Percentiles rank a stretch among this genome's conserved stretches.
Conservation (phyloP, 2,329 filamentous ascomycete species). For the Trichoderma sp. region DNA sequence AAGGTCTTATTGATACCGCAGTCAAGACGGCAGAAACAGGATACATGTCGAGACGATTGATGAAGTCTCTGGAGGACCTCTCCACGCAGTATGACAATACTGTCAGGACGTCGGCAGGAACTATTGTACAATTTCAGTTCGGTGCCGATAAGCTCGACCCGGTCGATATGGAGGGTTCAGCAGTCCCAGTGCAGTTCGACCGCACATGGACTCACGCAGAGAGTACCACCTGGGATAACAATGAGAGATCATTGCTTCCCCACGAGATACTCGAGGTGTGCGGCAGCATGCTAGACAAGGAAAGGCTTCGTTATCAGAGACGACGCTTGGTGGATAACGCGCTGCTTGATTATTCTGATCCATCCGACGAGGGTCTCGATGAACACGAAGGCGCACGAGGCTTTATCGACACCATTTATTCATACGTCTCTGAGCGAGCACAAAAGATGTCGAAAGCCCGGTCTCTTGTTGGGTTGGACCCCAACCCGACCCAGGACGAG, state of each 20-base stretch:
- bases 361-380: conserved; percentile 66
- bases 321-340: conserved; percentile 60
- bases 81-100: conserved; percentile 93
- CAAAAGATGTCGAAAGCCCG: conserved; percentile 56
- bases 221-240: conserved; percentile 73
- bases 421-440: conserved; percentile 64
- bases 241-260: conserved; percentile 69
- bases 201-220: conserved; percentile 83
- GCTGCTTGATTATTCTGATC: conserved; percentile 65
- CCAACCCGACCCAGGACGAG: conserved; percentile 20
- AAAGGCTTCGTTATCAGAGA: conserved; percentile 62
- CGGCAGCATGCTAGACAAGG: conserved; percentile 61
- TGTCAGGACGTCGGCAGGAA: conserved; percentile 82
- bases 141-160: conserved; percentile 94
- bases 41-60: conserved; percentile 96
- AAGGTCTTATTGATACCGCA: conserved; percentile 96
- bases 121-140: conserved; percentile 95
- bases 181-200: conserved; percentile 86
- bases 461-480: conserved; percentile 48
- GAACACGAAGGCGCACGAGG: conserved; percentile 78
- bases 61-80: conserved; percentile 96
- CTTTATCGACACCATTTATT: conserved; percentile 75
- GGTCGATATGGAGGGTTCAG: conserved; percentile 94
- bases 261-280: conserved; percentile 69
- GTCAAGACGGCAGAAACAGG: conserved; percentile 99